Conservation (phyloP, 176 grass and related monocot genomes). For the Canna indica region DNA sequence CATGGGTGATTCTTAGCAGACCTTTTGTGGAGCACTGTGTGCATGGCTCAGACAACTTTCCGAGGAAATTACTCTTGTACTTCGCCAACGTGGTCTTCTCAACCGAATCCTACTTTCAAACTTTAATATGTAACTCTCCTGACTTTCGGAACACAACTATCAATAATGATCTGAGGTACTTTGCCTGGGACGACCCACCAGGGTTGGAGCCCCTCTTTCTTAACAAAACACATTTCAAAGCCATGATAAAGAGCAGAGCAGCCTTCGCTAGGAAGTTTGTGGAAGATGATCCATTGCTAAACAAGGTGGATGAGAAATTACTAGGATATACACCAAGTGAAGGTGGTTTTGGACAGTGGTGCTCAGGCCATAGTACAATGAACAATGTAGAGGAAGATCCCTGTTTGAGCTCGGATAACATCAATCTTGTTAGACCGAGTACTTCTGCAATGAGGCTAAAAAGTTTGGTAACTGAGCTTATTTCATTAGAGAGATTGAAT, state of each 20-base stretch:
- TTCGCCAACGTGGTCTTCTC: conserved; percentile 52
- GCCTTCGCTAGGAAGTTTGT: conserved; percentile 55
- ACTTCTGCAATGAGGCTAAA: conserved; percentile 27
- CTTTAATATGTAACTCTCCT: conserved; percentile 54
- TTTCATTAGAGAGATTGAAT: conserved; percentile 29
- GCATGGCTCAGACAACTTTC: conserved; percentile 54
- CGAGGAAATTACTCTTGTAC: conserved; percentile 67
- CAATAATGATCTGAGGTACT: conserved; percentile 53
- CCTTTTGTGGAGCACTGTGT: conserved; percentile 61
- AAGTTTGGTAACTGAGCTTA: conserved; percentile 30
- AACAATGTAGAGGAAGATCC: neutral
- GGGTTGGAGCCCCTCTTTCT: conserved; percentile 49
- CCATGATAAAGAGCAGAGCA: conserved; percentile 44
- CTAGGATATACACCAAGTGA: conserved; percentile 20
- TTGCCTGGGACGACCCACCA: conserved; percentile 63
- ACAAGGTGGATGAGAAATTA: conserved; percentile 42
- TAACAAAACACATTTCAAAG: conserved; percentile 27
- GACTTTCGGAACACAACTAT: conserved; percentile 55
- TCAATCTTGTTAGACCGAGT: conserved; percentile 28
- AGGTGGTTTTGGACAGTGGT: conserved; percentile 16
- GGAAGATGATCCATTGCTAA: conserved; percentile 36
- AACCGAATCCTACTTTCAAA: conserved; percentile 83
- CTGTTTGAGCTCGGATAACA: conserved; percentile 32
- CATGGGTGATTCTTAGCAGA: conserved; percentile 70
- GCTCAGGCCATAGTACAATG: neutral